Base-by-base conservation (phyloP, 768 basidiomycete genomes). In the Porpolomopsis calyptriformis region DNA sequence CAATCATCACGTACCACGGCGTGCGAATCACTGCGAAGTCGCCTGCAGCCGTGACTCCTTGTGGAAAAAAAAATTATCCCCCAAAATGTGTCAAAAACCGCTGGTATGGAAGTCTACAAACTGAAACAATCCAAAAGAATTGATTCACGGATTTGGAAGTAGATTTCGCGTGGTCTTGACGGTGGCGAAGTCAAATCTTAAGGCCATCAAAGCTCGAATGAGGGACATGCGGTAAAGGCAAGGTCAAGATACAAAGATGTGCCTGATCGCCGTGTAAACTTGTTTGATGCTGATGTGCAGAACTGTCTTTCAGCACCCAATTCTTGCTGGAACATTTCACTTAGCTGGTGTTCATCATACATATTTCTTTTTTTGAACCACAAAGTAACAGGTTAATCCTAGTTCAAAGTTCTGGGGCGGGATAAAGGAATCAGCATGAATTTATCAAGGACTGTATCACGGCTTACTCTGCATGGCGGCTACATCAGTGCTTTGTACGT, bases 401-500 rank as follows among this genome's bases (percentile, higher is more conserved):
- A 16, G 20, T 39, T 52, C 45, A 57, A 20, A 54, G 51, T 43
- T 57, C 54, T 53, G 47, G n/a, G 14, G 35, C 24, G 39, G n/a
- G 27, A 19, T 12, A 19, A 19, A 23, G 5, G 29, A 7, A 31
- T 31, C 29, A 31, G 29, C 29, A 26, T 22, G 12, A 22, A 19
- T 9, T 3, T 7, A 12, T n/a, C 5, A 4, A 40, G 39, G 29
- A 35, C 38, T 18, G 18, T 19, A 10, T 12, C 12, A 41, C n/a
- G 11, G 65, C 73, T 53, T 62, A 90, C 88, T 92, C 66, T 92
- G 90, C 90, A 93, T 93, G 51, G 90, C 92, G 53, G 85, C 82
- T 52, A 97, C 64, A 62, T 97, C 92, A 24, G 85, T 72, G 64
- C 88, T 91, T 74, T 96, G 92, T 52, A 94, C 78, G 58, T 80